A percentile compares a stretch with the other conserved stretches of the same genome.
Conservation (phyloP, 1,284 basidiomycete species). For the Erythrobasidium hasegawianum region DNA sequence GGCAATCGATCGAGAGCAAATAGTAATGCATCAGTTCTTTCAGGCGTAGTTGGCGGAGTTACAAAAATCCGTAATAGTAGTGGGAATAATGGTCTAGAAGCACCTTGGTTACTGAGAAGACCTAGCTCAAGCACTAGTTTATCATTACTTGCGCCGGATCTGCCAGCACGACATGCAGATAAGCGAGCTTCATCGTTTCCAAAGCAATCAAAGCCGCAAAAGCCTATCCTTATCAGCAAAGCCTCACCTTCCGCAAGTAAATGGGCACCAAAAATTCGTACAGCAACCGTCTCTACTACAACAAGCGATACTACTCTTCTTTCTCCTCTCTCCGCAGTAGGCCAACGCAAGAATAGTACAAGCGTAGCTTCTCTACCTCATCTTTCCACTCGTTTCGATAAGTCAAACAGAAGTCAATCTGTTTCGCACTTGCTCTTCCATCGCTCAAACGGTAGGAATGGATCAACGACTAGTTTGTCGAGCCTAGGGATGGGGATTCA, state of each 20-base stretch:
- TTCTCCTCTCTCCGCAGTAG: not conserved
- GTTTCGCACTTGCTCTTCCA: not conserved
- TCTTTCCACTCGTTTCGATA: not conserved
- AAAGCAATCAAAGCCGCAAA: not conserved
- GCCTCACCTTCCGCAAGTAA: not conserved
- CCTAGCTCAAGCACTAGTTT: not conserved
- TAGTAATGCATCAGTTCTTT: constrained; percentile 1
- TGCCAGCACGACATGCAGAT: not conserved
- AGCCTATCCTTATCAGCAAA: not conserved
- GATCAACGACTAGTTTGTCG: not conserved
- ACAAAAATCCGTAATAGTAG: not conserved
- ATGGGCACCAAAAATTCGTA: not conserved
- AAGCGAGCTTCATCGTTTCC: too few species aligned
- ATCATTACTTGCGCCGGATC: not conserved
- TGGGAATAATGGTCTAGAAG: not conserved
- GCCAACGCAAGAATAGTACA: not conserved
- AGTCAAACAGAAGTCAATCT: not conserved
- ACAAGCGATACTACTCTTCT: not conserved
- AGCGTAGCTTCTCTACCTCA: not conserved
- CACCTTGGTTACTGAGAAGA: not conserved
- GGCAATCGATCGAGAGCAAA: not conserved
- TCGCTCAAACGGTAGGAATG: not conserved
- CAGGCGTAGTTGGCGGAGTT: not conserved
- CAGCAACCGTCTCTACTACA: not conserved
- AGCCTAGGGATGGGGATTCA: constrained; percentile 4